phyloP scores from a whole-genome alignment of 106 monocot species.

The Acanthochlamys bracteata region DNA sequence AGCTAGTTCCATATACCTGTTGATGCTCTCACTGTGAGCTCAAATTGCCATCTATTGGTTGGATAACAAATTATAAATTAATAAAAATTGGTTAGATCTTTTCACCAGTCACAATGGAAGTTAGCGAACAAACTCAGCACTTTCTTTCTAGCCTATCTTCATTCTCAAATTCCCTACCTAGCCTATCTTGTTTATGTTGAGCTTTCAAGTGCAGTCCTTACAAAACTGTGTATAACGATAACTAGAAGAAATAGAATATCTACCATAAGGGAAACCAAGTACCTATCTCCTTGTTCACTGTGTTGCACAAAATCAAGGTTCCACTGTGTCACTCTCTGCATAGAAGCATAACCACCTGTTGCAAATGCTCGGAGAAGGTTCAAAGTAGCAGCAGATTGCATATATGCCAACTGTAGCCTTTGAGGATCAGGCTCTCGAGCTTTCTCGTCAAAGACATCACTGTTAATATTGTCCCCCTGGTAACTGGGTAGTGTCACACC shows the following conservation, averaged over 20 bases:
- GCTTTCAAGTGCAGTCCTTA: no score
- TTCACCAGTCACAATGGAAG: no score
- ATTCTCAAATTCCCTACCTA: no score
- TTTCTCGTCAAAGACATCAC: conserved; percentile 41
- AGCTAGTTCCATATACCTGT: conserved; percentile 51
- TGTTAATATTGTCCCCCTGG: conserved; percentile 57
- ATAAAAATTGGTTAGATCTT: no score
- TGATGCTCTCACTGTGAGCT: neutral
- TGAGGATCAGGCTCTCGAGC: conserved; percentile 44
- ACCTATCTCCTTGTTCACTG: conserved; percentile 63
- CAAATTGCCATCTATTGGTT: no score
- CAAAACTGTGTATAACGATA: no score
- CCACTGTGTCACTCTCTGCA: conserved; percentile 53
- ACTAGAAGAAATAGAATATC: no score
- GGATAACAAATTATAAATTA: no score
- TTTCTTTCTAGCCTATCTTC: no score
- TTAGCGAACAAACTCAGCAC: no score
- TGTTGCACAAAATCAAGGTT: conserved; percentile 54
- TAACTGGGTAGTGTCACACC: conserved; percentile 47
- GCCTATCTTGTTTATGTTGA: no score
- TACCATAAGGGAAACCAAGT: neutral
- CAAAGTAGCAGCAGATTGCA: conserved; percentile 49
- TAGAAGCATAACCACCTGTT: conserved; percentile 54
- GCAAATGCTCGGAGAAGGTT: conserved; percentile 68
- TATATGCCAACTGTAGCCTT: conserved; percentile 40